Base-by-base conservation (phyloP, 2,329 filamentous ascomycete species). In the Trichoderma asperellum region DNA sequence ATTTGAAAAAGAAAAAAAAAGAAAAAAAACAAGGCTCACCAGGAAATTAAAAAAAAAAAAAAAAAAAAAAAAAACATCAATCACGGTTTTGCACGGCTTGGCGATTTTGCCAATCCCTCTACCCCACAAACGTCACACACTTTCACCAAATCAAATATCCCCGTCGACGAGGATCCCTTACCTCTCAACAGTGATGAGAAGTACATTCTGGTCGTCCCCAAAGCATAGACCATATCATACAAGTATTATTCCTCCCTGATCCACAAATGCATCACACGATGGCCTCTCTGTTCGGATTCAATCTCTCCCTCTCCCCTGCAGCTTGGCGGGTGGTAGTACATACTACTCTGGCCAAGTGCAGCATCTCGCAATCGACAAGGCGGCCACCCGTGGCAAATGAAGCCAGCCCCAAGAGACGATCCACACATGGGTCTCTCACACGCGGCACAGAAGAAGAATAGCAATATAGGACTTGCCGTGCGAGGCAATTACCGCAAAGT, bases 191-290 rank as follows among this genome's bases (percentile, higher is more conserved):
- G 24, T 56, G 52, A 56, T 29, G 27, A 56, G 16, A 56, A 56
- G 32, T 56, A 56, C 52, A 56, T 29, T 56, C 52, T 29, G 52
- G 52, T 56, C 27, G n/a, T 52, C 60, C 60, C 49, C 34, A 64
- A 64, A 40, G 49, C 61, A 64, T 63, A 21, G 60, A 47, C 60
- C 60, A 52, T 32, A 14, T 43, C 61, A 64, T 53, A 24, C 24
- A 24, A 24, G 24, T 24, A 8, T 47, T n/a, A 32, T 32, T 32
- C 7, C 7, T 32, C 32, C 5, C 3, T 35, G 60, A 63, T 63
- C 47, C 61, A 53, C 61, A 37, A 49, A 64, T 49, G 47, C 61
- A 55, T 55, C 47, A 55, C 61, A 63, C 27, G 61, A 63, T 63
- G 60, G 21, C 56, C 49, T 1, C 40, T 43, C 40, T n/a, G 16